phyloP scores from a whole-genome alignment of 768 basidiomycete species.

The Tylopilus sp. region DNA sequence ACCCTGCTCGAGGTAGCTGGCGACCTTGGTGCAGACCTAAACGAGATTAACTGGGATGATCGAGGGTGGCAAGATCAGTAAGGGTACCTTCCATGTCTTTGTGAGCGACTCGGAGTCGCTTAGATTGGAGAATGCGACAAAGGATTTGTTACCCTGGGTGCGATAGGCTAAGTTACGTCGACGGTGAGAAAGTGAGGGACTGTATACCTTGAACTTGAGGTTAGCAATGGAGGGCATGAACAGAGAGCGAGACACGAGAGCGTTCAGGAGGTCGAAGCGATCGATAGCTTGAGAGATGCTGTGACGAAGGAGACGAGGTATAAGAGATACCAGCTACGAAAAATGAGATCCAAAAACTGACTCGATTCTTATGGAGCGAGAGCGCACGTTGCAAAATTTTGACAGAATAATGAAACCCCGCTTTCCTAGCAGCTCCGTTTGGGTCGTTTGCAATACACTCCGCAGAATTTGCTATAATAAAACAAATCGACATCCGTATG shows the following conservation, averaged over 20 bases:
- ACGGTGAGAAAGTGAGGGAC: background rate
- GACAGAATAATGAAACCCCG: conserved; percentile 35
- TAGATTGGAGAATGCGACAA: conserved; percentile 89
- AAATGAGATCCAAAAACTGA: conserved; percentile 11
- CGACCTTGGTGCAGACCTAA: conserved; percentile 87
- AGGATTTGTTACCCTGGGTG: conserved; percentile 84
- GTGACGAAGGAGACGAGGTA: conserved; percentile 14
- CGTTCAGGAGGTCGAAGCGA: conserved; percentile 11
- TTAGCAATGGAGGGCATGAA: conserved; percentile 79
- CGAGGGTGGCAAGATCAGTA: background rate
- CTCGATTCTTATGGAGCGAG: conserved; percentile 10
- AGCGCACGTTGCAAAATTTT: conserved; percentile 27
- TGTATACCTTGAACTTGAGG: conserved; percentile 74
- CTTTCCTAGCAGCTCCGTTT: conserved; percentile 29
- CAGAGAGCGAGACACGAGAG: background rate
- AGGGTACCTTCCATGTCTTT: conserved; percentile 82
- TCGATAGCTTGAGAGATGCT: conserved; percentile 12
- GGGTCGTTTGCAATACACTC: conserved; percentile 7
- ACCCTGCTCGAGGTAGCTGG: conserved; percentile 86
- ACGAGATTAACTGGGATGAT: conserved; percentile 6
- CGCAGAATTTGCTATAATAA: conserved; percentile 18
- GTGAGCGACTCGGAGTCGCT: conserved; percentile 80
- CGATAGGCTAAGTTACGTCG: conserved; percentile 11
- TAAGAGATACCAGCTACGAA: conserved; percentile 26
- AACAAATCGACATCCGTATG: conserved; percentile 3